Evolutionary conservation across 2,329 filamentous ascomycete genomes (phyloP).

Genomic region (Diaporthe destruens): DNA sequence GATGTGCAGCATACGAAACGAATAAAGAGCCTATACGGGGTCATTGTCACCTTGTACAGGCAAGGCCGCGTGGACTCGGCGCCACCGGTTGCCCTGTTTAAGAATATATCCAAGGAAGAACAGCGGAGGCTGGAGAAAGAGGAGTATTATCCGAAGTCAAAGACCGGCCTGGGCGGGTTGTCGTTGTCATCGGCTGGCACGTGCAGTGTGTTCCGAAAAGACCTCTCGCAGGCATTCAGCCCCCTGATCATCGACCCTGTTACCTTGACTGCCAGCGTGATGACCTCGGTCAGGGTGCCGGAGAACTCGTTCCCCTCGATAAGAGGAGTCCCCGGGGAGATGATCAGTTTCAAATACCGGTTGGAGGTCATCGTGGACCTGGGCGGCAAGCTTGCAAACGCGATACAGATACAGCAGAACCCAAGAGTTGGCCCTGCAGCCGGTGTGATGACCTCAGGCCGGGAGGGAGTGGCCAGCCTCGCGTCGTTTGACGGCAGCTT

Average conservation of each 20-base stretch:
- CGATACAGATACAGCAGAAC: constrained; percentile 74
- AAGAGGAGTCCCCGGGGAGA: constrained; percentile 86
- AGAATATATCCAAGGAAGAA: constrained; percentile 69
- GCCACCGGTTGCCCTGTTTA: constrained; percentile 65
- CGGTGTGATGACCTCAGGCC: constrained; percentile 44
- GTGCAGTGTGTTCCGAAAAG: constrained; percentile 94
- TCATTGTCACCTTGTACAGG: constrained; percentile 92
- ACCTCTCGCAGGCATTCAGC: constrained; percentile 88
- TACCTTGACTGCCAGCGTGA: constrained; percentile 83
- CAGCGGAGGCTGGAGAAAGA: constrained; percentile 79
- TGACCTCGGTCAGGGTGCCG: constrained; percentile 85
- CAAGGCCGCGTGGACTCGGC: constrained; percentile 90
- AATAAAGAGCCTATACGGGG: constrained; percentile 90
- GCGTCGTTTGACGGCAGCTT: constrained; percentile 70
- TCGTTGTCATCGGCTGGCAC: constrained; percentile 89
- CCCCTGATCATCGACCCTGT: constrained; percentile 89
- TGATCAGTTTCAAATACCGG: constrained; percentile 96
- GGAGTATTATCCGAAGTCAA: constrained; percentile 88
- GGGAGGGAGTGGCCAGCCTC: constrained; percentile 46
- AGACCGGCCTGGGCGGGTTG: constrained; percentile 86
- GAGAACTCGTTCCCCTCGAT: constrained; percentile 95
- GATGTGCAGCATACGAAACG: constrained; percentile 89
- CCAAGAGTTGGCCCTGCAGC: constrained; percentile 57
- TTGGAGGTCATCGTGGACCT: constrained; percentile 94
- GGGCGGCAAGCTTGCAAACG: constrained; percentile 84